A percentile compares a stretch with the other conserved stretches of the same genome.
These are phyloP conservation scores for Glonium stellatum DNA, from an alignment of 495 filamentous ascomycete genomes.

Conservation along the genomic window DNA sequence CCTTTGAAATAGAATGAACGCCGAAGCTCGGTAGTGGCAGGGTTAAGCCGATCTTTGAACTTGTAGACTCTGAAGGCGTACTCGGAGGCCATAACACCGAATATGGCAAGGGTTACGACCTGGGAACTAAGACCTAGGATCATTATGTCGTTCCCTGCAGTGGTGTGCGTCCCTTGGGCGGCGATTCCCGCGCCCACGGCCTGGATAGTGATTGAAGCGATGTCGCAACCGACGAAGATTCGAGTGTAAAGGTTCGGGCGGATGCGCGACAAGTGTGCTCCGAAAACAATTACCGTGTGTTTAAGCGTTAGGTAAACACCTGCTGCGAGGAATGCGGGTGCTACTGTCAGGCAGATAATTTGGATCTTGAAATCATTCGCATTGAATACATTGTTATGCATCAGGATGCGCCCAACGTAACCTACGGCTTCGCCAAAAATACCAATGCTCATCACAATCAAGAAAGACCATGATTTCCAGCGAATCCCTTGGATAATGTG, in stretches of 20 bases:
- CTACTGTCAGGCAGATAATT: conserved; percentile 60
- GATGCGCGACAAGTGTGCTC: conserved; percentile 48
- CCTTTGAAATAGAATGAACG: conserved; percentile 42
- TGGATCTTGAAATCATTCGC: conserved; percentile 51
- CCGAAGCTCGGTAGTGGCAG: conserved; percentile 34
- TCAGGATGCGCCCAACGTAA: conserved; percentile 41
- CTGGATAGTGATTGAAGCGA: conserved; percentile 57
- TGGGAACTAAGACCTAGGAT: conserved; percentile 67
- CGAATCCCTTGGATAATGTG: conserved; percentile 20
- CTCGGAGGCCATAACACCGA: conserved; percentile 3
- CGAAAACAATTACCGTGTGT: conserved; percentile 52
- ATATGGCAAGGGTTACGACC: conserved; percentile 39
- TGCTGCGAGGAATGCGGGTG: conserved; percentile 58
- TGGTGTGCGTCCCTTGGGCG: conserved; percentile 38
- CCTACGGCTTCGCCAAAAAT: conserved; percentile 40
- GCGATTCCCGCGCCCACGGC: conserved; percentile 59
- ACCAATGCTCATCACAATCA: conserved; percentile 38
- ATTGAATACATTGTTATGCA: conserved; percentile 17
- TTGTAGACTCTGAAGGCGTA: conserved; percentile 5
- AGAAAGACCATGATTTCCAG: conserved; percentile 35
- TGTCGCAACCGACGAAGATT: conserved; percentile 61
- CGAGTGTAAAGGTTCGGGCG: conserved; percentile 56
- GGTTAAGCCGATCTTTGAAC: conserved; percentile 19
- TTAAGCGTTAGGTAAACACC: conserved; percentile 64
- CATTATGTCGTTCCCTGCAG: conserved; percentile 56